Conservation (phyloP, 352 stramenopile species). For the Pythium periplocum region DNA sequence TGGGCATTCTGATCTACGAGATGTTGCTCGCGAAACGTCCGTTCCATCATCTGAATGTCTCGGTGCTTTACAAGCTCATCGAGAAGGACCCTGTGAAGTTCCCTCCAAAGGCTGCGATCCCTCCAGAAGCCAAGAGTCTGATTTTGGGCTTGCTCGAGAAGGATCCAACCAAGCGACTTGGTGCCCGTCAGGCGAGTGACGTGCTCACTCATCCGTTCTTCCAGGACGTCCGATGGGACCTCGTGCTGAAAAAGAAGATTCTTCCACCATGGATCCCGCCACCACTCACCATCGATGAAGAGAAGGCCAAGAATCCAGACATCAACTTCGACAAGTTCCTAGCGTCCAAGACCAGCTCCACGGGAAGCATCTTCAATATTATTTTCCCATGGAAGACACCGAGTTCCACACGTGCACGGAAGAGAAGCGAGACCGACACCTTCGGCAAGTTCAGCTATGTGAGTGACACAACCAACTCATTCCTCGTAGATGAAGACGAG, state of each 20-base stretch:
- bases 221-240: slow-evolving; percentile 70
- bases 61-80: slow-evolving; percentile 89
- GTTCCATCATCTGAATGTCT: slow-evolving; percentile 90
- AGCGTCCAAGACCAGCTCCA: slow-evolving; percentile 73
- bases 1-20: slow-evolving; percentile 90
- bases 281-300: slow-evolving; percentile 64
- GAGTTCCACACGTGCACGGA: slow-evolving; percentile 30
- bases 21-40: slow-evolving; percentile 89
- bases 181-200: slow-evolving; percentile 76
- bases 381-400: slow-evolving; percentile 77
- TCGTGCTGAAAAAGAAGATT: slow-evolving; percentile 80
- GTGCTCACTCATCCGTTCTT: slow-evolving; percentile 85
- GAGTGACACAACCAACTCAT: slow-evolving; percentile 85
- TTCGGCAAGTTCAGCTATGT: slow-evolving; percentile 89
- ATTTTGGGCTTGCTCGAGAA: slow-evolving; percentile 81
- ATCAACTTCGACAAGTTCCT: slow-evolving; percentile 86
- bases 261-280: slow-evolving; percentile 66
- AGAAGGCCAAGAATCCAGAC: slow-evolving; percentile 69
- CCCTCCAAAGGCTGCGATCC: slow-evolving; percentile 61
- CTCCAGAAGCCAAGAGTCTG: slow-evolving; percentile 61
- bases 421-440: slow-evolving; percentile 57
- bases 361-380: slow-evolving; percentile 78
- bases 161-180: slow-evolving; percentile 75
- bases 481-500: slow-evolving; percentile 86
- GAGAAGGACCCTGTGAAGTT: slow-evolving; percentile 87